phyloP scores from a whole-genome alignment of 352 stramenopile genomes.

The Globisporangium radiosum region DNA sequence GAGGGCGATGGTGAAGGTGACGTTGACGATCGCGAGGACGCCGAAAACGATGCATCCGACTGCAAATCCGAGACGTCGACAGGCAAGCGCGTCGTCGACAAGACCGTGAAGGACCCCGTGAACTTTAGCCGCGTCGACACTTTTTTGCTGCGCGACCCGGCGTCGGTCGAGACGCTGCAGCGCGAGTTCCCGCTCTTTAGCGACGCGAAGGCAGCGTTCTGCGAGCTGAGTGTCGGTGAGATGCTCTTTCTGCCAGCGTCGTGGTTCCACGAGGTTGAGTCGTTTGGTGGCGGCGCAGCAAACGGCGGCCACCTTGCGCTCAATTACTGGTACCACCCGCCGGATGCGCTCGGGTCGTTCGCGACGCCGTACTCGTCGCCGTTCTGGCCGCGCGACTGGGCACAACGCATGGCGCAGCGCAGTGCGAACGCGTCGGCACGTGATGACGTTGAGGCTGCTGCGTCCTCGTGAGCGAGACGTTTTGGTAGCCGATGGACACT shows the following conservation, averaged over 20 bases:
- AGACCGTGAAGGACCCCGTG: conserved; percentile 57
- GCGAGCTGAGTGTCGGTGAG: conserved; percentile 86
- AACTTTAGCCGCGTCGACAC: conserved; percentile 78
- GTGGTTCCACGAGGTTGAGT: conserved; percentile 98
- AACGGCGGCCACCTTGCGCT: conserved; percentile 71
- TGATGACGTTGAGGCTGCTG: not conserved
- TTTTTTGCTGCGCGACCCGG: conserved; percentile 25
- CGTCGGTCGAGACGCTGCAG: conserved; percentile 25
- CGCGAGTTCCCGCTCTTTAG: conserved; percentile 53
- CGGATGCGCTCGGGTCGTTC: conserved; percentile 55
- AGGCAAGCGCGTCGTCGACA: conserved; percentile 25
- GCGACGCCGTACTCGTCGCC: conserved; percentile 65
- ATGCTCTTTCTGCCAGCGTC: conserved; percentile 96
- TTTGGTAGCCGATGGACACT: not conserved
- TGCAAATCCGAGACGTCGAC: not conserved
- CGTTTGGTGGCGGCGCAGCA: conserved; percentile 32
- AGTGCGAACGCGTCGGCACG: not conserved
- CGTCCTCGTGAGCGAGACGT: not conserved
- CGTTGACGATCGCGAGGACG: conserved; percentile 28
- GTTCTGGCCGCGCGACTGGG: conserved; percentile 71
- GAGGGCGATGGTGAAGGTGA: conserved; percentile 42
- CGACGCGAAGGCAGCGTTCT: conserved; percentile 52
- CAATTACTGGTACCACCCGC: conserved; percentile 89
- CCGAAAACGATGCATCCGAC: not conserved
- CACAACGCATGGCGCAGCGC: conserved; percentile 24